Conservation (phyloP, 331 rosid species). For the Malus hybrid region DNA sequence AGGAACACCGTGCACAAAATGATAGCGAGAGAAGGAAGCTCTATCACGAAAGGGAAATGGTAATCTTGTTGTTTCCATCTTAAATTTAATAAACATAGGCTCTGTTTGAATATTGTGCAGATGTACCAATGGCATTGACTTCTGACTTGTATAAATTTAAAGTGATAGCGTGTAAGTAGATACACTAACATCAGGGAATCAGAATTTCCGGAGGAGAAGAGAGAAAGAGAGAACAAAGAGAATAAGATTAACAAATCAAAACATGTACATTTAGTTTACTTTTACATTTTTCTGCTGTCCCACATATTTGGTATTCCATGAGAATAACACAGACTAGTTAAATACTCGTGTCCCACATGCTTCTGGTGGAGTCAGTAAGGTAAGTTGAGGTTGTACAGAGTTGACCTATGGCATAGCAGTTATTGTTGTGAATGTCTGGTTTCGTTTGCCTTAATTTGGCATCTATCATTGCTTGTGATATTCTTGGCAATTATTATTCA, state of each 20-base stretch:
- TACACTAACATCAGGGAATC: not conserved
- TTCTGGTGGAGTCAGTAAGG: not conserved
- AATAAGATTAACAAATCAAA: not conserved
- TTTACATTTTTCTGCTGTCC: not conserved
- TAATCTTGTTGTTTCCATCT: slow-evolving; percentile 11
- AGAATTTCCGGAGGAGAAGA: not conserved
- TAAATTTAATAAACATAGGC: not conserved
- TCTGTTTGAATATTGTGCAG: not conserved
- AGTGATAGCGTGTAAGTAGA: not conserved
- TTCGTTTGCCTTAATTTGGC: not conserved
- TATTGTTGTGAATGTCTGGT: not conserved
- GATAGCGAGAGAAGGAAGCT: slow-evolving; percentile 45
- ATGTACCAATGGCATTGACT: not conserved
- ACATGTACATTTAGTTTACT: not conserved
- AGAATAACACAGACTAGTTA: not conserved
- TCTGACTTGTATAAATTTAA: not conserved
- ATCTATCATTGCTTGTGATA: not conserved
- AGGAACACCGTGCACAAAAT: slow-evolving; percentile 35
- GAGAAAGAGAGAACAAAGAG: not conserved
- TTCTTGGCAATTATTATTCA: not conserved
- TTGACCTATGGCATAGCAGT: not conserved
- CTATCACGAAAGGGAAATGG: slow-evolving; percentile 41
- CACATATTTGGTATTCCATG: not conserved
- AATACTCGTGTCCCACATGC: not conserved
- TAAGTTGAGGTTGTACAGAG: not conserved